Percentiles rank a stretch among this genome's conserved stretches.
These are phyloP conservation scores for Acacia confusa DNA, from an alignment of 306 rosid species.

Conservation along the genomic window DNA sequence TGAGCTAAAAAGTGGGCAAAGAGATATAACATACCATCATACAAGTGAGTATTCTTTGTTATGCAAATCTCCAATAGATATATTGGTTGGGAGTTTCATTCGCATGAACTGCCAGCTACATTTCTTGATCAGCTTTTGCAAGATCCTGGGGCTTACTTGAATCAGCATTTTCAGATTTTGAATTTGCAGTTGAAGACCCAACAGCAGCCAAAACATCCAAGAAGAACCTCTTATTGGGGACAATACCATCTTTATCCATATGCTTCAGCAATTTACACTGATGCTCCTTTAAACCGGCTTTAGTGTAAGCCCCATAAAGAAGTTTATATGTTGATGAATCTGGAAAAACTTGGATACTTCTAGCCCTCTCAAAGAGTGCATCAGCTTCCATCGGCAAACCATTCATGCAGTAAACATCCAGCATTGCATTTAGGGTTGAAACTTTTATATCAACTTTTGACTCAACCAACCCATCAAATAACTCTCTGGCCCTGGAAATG, in stretches of 20 bases:
- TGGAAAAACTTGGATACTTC: conserved; percentile 45
- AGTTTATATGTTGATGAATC: conserved; percentile 83
- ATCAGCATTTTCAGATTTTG: conserved; percentile 41
- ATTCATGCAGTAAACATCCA: conserved; percentile 90
- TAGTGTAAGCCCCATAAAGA: conserved; percentile 86
- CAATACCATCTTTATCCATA: conserved; percentile 85
- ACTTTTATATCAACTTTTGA: conserved; percentile 60
- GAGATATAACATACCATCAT: conserved; percentile 25
- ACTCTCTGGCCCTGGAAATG: conserved; percentile 69
- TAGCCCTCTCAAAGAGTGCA: conserved; percentile 59
- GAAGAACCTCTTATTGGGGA: conserved; percentile 88
- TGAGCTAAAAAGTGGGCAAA: conserved; percentile 14
- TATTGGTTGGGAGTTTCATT: not conserved
- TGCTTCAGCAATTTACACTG: conserved; percentile 61
- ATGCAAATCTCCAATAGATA: conserved; percentile 1
- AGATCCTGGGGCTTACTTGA: conserved; percentile 34
- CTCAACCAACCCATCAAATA: conserved; percentile 64
- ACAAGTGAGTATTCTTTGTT: conserved; percentile 11
- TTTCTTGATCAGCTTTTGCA: conserved; percentile 35
- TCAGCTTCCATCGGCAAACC: conserved; percentile 81
- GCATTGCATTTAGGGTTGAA: conserved; percentile 88
- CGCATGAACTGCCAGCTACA: conserved; percentile 27
- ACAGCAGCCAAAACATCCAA: conserved; percentile 77
- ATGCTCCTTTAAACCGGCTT: conserved; percentile 78
- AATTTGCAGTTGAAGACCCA: conserved; percentile 52